Evolutionary conservation across 768 basidiomycete genomes (phyloP).

Genomic region (Crassisporium funariophilum): DNA sequence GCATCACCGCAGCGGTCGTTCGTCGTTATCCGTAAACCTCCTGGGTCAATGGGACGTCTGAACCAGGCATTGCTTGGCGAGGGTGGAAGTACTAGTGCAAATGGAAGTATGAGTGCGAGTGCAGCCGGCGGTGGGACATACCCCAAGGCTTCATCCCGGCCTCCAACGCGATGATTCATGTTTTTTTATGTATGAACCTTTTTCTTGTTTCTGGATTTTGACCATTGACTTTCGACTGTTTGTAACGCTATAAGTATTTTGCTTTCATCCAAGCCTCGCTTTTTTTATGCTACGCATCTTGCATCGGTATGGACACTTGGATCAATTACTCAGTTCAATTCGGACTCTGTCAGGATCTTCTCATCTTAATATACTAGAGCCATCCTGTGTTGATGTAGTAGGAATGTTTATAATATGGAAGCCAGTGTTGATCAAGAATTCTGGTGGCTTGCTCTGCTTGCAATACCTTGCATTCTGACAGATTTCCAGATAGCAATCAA

Average conservation of each 20-base stretch:
- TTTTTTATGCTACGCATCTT: no score
- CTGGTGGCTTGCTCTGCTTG: no score
- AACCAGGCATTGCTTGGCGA: slow-evolving; percentile 24
- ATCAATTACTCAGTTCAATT: no score
- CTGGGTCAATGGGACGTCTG: slow-evolving; percentile 36
- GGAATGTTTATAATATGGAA: no score
- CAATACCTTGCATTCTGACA: no score
- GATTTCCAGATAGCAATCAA: no score
- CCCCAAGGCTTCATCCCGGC: slow-evolving; percentile 25
- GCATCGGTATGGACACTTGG: no score
- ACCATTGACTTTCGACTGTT: slow-evolving; percentile 9
- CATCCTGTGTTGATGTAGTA: no score
- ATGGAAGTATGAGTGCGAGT: slow-evolving; percentile 7
- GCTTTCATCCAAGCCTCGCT: slow-evolving; percentile 5
- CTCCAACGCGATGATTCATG: slow-evolving; percentile 31
- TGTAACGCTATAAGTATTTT: slow-evolving; percentile 3
- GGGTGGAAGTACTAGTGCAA: slow-evolving; percentile 8
- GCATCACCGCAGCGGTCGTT: slow-evolving; percentile 58
- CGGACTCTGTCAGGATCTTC: no score
- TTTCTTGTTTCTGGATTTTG: slow-evolving; percentile 6
- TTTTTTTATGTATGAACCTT: slow-evolving; percentile 4
- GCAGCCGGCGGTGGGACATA: slow-evolving; percentile 11
- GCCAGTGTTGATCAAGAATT: no score
- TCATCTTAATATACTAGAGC: no score
- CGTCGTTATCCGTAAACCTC: slow-evolving; percentile 69